Base-by-base conservation (phyloP, 441 rosid species). In the Populus hybrid region DNA sequence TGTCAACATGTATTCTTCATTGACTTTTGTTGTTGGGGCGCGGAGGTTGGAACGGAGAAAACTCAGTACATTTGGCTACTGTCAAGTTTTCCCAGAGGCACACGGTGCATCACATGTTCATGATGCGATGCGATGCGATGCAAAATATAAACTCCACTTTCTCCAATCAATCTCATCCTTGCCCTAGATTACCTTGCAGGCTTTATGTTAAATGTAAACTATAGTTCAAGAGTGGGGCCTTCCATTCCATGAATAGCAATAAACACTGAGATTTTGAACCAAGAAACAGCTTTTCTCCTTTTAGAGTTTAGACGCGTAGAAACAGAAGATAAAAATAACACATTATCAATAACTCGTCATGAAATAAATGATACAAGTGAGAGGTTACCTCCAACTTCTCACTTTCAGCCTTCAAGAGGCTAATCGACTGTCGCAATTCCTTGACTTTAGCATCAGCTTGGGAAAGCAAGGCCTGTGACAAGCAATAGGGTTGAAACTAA, bases 401-500 rank as follows among this genome's bases (percentile, higher is more conserved):
- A 78, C 90, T 87, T 82, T 92, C 98, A 23, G 93, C 97, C 79
- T 84, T 90, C 79, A 96, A 86, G 78, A 84, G 88, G 80, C 88
- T 92, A 77, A 94, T 78, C 70, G 97, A 90, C 75, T 90, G 90
- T 72, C 90, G 86, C 79, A 94, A 82, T 88, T 92, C 91, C 88
- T 92, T 92, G 38, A 92, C 94, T 88, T 80, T 90, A 56, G 84
- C 82, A 82, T 93, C n/a, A n/a, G n/a, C n/a, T n/a, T n/a, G n/a
- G n/a, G n/a, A n/a, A n/a, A n/a, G n/a, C n/a, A n/a, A n/a, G 45
- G 92, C 77, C 99, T 96, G 88, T 80, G 89, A 36, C 70, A 79
- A 83, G 79, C 82, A 83, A 83, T 12, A 59, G 68, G 11, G 36
- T 68, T 33, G 11, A 67, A 67, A 61, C 16, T n/a, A 36, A 73